phyloP scores from a whole-genome alignment of 2,329 filamentous ascomycete genomes.

The Xylaria sp. region DNA sequence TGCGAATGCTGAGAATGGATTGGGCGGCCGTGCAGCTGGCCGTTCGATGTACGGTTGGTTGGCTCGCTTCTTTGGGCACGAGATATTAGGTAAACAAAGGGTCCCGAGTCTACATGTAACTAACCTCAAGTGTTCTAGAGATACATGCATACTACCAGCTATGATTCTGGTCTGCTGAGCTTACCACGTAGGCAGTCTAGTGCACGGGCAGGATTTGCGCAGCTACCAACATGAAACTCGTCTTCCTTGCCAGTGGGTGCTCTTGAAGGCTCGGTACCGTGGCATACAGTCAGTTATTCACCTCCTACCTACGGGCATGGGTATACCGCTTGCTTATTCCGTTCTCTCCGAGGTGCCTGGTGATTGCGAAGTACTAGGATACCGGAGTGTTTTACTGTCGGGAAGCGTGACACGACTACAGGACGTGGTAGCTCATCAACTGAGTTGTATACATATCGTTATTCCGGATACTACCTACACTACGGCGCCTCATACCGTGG shows the following conservation, averaged over 20 bases:
- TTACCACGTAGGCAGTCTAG: neutral
- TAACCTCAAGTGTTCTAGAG: neutral
- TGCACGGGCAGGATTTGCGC: conserved; percentile 13
- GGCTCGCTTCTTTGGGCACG: conserved; percentile 12
- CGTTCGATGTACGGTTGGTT: neutral
- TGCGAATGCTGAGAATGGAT: conserved; percentile 27
- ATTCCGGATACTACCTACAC: conserved; percentile 5
- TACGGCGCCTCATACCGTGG: neutral
- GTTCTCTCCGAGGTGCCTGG: conserved; percentile 5
- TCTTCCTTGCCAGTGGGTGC: conserved; percentile 2
- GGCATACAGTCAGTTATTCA: neutral
- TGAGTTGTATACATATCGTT: neutral
- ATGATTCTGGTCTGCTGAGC: conserved; percentile 14
- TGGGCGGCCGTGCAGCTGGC: conserved; percentile 27
- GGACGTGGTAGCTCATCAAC: neutral
- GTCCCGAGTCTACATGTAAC: no score
- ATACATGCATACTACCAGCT: neutral
- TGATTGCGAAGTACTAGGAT: neutral
- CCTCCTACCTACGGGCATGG: no score
- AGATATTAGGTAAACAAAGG: neutral
- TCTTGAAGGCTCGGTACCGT: conserved; percentile 11
- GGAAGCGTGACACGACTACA: neutral
- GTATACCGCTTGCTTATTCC: neutral
- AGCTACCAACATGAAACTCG: conserved; percentile 21
- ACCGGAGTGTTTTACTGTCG: neutral